Base-by-base conservation (phyloP, 805 yeast species). In the Metschnikowia gruessii region DNA sequence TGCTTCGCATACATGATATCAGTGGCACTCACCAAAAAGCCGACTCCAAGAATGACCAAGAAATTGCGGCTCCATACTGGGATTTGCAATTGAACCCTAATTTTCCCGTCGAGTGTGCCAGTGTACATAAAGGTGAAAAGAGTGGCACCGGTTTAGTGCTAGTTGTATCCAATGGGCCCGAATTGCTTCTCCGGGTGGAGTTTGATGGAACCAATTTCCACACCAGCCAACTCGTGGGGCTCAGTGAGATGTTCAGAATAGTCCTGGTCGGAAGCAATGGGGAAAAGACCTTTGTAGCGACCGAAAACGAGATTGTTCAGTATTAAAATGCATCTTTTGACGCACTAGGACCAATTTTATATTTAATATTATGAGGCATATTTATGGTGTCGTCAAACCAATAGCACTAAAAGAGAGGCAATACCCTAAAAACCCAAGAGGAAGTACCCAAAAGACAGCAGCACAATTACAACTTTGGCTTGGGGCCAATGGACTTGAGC, bases 401-500 rank as follows among this genome's bases (percentile, higher is more conserved):
- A 4, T 17, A 28, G 24, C 38, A 13, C 31, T 33, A 13, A 26
- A 16, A 16, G 12, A 26, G 9, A 26, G 9, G 28, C 28, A 26
- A 6, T 11, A 8, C 5, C 28, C 12, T 11, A 10, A 3, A 26
- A 26, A 21, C 24, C 24, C 24, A 16, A 26, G 12, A 26, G 7
- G 24, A 21, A 21, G 7, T 21, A 21, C 24, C 24, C 24, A 12
- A 17, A 16, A 28, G 7, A 12, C 7, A 21, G 24, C 24, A 21
- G 18, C 15, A 16, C 31, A 32, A 19, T 37, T 45, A 71, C 61
- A 71, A 71, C 65, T 72, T 72, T 42, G 77, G 64, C 62, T 67
- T 70, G 47, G 74, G 72, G 59, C 64, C 76, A 43, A 70, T 54
- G 26, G 66, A 52, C 74, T 82, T 82, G 69, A 86, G 76, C 41